A percentile compares a stretch with the other conserved stretches of the same genome.
phyloP scores from a whole-genome alignment of 768 basidiomycete species.

The Pleurotus cornucopiae region DNA sequence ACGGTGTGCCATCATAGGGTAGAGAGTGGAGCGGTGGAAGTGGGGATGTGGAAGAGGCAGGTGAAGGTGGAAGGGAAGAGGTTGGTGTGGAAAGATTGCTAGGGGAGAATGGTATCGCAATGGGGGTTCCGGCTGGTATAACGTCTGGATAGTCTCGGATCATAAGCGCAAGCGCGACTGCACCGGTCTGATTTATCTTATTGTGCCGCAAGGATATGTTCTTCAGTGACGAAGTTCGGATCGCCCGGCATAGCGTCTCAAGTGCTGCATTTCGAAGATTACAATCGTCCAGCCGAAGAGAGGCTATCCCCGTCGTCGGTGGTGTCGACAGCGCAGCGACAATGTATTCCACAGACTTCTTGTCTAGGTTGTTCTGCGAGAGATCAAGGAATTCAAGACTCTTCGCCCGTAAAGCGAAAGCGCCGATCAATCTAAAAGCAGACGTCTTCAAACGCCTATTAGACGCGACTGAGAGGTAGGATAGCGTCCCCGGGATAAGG shows the following conservation, averaged over 20 bases:
- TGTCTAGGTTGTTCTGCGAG: constrained; percentile 82
- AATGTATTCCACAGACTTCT: constrained; percentile 79
- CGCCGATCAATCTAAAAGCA: constrained; percentile 77
- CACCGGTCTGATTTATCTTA: constrained; percentile 77
- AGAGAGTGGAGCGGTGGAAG: constrained; percentile 27
- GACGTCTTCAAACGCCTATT: constrained; percentile 75
- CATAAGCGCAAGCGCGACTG: constrained; percentile 92
- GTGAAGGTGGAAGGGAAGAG: constrained; percentile 34
- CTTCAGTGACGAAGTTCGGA: constrained; percentile 78
- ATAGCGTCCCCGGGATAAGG: constrained; percentile 75
- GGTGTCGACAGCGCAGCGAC: constrained; percentile 59
- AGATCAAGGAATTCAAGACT: constrained; percentile 84
- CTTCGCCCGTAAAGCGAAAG: constrained; percentile 75
- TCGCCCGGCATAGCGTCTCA: constrained; percentile 81
- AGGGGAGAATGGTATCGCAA: constrained; percentile 23
- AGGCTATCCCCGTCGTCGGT: constrained; percentile 59
- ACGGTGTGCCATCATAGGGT: constrained; percentile 25
- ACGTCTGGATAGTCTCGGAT: constrained; percentile 93
- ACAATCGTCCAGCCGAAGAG: constrained; percentile 88
- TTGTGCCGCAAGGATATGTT: constrained; percentile 92
- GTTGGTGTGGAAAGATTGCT: constrained; percentile 21
- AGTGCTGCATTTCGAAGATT: constrained; percentile 66
- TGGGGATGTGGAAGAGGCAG: constrained; percentile 25
- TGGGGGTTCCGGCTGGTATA: constrained; percentile 32
- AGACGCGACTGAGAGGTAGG: constrained; percentile 81